Conservation (phyloP, 495 filamentous ascomycete species). For the Friedmanniomyces endolithicus region DNA sequence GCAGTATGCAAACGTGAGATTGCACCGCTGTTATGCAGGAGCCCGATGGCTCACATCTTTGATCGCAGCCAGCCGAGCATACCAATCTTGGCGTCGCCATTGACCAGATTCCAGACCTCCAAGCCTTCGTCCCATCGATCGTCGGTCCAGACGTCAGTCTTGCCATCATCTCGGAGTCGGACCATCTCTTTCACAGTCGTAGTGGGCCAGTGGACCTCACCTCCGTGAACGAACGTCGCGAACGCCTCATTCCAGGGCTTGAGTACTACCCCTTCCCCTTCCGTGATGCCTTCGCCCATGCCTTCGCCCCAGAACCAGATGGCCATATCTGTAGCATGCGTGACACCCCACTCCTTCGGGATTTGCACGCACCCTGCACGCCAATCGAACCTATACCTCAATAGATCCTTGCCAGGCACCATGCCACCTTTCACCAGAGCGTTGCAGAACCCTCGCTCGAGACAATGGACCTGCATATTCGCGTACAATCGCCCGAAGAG, state of each 20-base stretch:
- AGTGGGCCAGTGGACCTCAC: conserved; percentile 34
- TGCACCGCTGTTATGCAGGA: conserved; percentile 1
- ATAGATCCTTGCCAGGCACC: conserved; percentile 12
- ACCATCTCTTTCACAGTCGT: conserved; percentile 32
- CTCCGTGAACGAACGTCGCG: conserved; percentile 34
- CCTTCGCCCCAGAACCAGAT: conserved; percentile 49
- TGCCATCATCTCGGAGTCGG: conserved; percentile 35
- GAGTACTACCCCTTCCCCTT: conserved; percentile 35
- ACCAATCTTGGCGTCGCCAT: conserved; percentile 1
- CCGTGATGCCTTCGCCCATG: conserved; percentile 32
- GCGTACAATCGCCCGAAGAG: conserved; percentile 46
- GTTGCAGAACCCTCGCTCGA: conserved; percentile 27
- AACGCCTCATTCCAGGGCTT: conserved; percentile 34
- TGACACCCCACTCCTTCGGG: conserved; percentile 43
- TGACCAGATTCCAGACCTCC: conserved; percentile 36
- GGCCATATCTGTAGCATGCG: conserved; percentile 43
- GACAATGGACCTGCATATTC: conserved; percentile 41
- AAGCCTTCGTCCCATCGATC: conserved; percentile 36
- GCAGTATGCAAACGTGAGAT: neutral
- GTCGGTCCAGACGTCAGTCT: conserved; percentile 37
- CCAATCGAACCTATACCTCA: conserved; percentile 22
- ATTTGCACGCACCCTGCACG: conserved; percentile 32
- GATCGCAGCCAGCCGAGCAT: conserved; percentile 8
- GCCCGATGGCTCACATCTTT: conserved; percentile 13
- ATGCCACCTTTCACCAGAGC: conserved; percentile 22